phyloP scores from a whole-genome alignment of 176 grass and related monocot genomes.

The Eremochloa ophiuroides region DNA sequence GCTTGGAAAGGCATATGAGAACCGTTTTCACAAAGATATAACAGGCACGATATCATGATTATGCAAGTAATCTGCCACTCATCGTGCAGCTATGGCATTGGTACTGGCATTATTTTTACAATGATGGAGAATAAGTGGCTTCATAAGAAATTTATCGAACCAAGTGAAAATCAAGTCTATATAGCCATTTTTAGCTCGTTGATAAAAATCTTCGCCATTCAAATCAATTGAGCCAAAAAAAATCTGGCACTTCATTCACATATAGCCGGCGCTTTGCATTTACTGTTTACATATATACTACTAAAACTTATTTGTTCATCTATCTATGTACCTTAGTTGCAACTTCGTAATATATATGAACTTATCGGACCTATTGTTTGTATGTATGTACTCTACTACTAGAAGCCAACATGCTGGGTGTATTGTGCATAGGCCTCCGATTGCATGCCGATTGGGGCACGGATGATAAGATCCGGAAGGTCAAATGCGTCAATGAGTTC shows the following conservation, averaged over 20 bases:
- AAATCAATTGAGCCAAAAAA: not conserved
- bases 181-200: not conserved
- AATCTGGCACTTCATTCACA: conserved; percentile 9
- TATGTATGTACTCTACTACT: conserved; percentile 47
- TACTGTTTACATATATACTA: conserved; percentile 9
- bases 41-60: not conserved
- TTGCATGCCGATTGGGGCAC: conserved; percentile 82
- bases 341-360: not conserved
- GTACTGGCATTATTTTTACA: not conserved
- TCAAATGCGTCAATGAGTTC: conserved; percentile 87
- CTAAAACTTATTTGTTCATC: not conserved
- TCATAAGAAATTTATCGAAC: not conserved
- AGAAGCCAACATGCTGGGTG: conserved; percentile 76
- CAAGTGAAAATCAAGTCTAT: not conserved
- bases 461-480: conserved; percentile 77
- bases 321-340: conserved; percentile 20
- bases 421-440: conserved; percentile 85
- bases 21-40: not conserved
- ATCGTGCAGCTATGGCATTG: not conserved
- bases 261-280: not conserved
- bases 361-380: not conserved
- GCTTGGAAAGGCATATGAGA: not conserved
- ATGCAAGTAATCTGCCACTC: not conserved
- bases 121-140: not conserved
- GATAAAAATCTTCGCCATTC: not conserved